These are phyloP conservation scores for Debaryomyces subglobosus DNA, from an alignment of 1,139 yeast genomes.

Conservation along the genomic window DNA sequence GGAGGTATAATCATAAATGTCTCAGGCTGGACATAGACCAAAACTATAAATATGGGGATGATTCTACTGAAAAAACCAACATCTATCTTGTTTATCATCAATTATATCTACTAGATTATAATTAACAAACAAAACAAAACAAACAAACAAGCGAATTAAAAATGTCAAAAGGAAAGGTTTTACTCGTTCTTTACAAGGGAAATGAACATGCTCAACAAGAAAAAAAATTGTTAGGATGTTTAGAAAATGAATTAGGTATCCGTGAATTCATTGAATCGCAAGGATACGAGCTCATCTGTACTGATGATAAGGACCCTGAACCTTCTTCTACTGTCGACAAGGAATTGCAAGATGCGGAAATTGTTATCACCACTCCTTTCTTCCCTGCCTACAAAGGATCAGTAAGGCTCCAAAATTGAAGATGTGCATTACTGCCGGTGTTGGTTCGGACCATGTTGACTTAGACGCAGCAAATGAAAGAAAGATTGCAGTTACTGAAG, in stretches of 20 bases:
- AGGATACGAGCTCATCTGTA: slow-evolving; percentile 71
- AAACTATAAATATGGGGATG: neutral
- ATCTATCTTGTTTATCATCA: neutral
- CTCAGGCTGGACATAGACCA: neutral
- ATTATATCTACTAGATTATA: neutral
- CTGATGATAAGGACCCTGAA: slow-evolving; percentile 70
- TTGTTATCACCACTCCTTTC: slow-evolving; percentile 82
- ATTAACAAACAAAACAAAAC: neutral
- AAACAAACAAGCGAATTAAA: neutral
- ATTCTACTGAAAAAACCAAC: neutral
- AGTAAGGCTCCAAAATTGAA: slow-evolving; percentile 74
- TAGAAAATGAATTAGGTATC: slow-evolving; percentile 77
- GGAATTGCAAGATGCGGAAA: slow-evolving; percentile 70
- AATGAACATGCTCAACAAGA: slow-evolving; percentile 63
- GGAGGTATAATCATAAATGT: neutral
- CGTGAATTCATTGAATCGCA: slow-evolving; percentile 63
- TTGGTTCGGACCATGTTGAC: slow-evolving; percentile 83
- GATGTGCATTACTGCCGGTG: slow-evolving; percentile 78
- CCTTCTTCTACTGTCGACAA: slow-evolving; percentile 58
- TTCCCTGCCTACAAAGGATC: slow-evolving; percentile 77
- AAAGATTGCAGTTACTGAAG: slow-evolving; percentile 71
- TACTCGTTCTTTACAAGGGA: slow-evolving; percentile 59
- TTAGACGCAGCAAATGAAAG: slow-evolving; percentile 69
- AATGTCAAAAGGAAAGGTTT: slow-evolving; percentile 40
- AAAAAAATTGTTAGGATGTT: slow-evolving; percentile 64